Percentiles rank a stretch among this genome's conserved stretches.
Conservation (phyloP, 2,329 filamentous ascomycete species). For the Penicillium rolfsii region DNA sequence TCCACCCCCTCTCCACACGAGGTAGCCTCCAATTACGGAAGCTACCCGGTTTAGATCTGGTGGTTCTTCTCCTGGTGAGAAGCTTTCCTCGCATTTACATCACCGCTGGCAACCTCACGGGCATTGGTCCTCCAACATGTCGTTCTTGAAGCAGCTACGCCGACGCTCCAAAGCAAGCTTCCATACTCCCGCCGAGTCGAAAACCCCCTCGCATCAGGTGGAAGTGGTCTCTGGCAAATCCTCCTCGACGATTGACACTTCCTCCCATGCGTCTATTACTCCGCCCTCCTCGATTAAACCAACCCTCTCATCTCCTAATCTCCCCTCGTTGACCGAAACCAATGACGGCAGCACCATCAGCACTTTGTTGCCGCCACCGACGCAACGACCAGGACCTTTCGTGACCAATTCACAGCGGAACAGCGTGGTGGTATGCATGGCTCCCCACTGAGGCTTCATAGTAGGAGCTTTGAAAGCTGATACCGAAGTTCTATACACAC, state of each 20-base stretch:
- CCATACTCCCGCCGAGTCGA: slow-evolving; percentile 56
- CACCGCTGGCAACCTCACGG: not conserved
- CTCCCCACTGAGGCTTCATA: not conserved
- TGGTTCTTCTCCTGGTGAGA: slow-evolving; percentile 19
- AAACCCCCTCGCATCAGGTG: slow-evolving; percentile 49
- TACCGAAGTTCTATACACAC: slow-evolving; percentile 10
- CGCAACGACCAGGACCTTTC: slow-evolving; percentile 51
- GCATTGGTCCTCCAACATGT: slow-evolving; percentile 37
- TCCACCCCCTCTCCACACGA: not conserved
- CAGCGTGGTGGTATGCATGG: slow-evolving; percentile 45
- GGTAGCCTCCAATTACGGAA: slow-evolving; percentile 11
- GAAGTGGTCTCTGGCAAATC: slow-evolving; percentile 66
- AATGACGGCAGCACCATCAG: slow-evolving; percentile 48
- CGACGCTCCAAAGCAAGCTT: slow-evolving; percentile 77
- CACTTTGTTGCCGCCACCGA: slow-evolving; percentile 46
- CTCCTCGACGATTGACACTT: slow-evolving; percentile 64
- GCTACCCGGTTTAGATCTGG: slow-evolving; percentile 11
- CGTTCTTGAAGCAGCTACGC: slow-evolving; percentile 76
- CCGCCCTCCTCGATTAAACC: slow-evolving; percentile 72
- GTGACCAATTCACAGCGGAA: slow-evolving; percentile 46
- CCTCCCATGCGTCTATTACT: slow-evolving; percentile 66
- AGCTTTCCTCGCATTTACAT: slow-evolving; percentile 12
- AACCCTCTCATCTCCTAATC: slow-evolving; percentile 67
- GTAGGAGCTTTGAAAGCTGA: slow-evolving; percentile 4
- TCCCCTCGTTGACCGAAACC: slow-evolving; percentile 54